These are phyloP conservation scores for Gyrodon lividus DNA, from an alignment of 768 basidiomycete genomes.

Conservation along the genomic window DNA sequence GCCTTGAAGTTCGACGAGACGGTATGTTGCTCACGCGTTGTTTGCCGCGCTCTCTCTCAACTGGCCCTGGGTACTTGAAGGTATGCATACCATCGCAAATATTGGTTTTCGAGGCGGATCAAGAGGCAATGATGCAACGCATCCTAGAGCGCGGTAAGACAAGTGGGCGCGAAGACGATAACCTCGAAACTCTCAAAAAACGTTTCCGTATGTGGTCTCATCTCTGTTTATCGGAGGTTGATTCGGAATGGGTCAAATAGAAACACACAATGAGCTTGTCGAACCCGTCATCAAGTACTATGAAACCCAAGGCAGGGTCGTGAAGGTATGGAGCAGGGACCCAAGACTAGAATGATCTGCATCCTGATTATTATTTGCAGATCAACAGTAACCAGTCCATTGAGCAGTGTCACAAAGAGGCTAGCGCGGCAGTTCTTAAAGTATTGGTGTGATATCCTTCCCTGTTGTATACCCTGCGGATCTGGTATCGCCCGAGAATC, in stretches of 20 bases:
- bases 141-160: constrained; percentile 90
- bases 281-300: constrained; percentile 96
- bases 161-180: constrained; percentile 94
- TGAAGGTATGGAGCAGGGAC: constrained; percentile 55
- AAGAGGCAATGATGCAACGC: constrained; percentile 83
- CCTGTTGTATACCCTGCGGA: constrained; percentile 6
- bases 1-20: constrained; percentile 86
- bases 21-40: constrained; percentile 41
- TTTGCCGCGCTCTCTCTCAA: neutral
- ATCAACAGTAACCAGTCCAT: constrained; percentile 67
- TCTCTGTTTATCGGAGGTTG: neutral
- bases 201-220: constrained; percentile 71
- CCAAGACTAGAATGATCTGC: neutral
- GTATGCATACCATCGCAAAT: constrained; percentile 80
- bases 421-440: constrained; percentile 52
- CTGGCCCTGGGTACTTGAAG: constrained; percentile 35
- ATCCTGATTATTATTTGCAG: constrained; percentile 36
- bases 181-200: constrained; percentile 89
- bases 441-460: constrained; percentile 35
- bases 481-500: neutral
- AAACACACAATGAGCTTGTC: constrained; percentile 80
- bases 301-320: constrained; percentile 61
- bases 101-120: constrained; percentile 83
- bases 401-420: constrained; percentile 67
- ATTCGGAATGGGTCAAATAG: constrained; percentile 35